Evolutionary conservation across 257 asterid genomes (phyloP).

Genomic region (Gentiana dahurica): DNA sequence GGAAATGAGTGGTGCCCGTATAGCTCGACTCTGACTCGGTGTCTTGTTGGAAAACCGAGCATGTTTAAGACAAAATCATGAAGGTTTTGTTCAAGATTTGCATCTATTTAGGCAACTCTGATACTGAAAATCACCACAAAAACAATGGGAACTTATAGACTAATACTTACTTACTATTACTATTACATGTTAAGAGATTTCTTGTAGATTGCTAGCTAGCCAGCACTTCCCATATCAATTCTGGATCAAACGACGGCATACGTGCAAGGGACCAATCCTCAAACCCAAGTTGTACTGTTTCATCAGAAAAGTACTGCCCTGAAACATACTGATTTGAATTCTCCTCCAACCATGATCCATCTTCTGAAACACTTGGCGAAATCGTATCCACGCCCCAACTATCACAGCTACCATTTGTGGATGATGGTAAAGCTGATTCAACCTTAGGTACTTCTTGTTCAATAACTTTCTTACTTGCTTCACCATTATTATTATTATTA

Average conservation of each 20-base stretch:
- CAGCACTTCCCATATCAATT: slow-evolving; percentile 87
- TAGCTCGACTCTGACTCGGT: no score
- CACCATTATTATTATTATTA: background rate
- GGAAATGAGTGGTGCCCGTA: no score
- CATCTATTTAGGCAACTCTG: no score
- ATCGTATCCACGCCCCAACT: slow-evolving; percentile 25
- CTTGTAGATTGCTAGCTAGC: slow-evolving; percentile 36
- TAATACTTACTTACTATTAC: no score
- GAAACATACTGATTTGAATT: slow-evolving; percentile 30
- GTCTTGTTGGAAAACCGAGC: no score
- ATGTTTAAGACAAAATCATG: no score
- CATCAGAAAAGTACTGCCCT: slow-evolving; percentile 23
- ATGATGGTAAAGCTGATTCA: slow-evolving; percentile 20
- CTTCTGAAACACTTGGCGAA: slow-evolving; percentile 41
- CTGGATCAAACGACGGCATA: slow-evolving; percentile 89
- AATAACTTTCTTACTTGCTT: background rate
- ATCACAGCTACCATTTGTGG: slow-evolving; percentile 15
- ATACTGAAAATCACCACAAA: no score
- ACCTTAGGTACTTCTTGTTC: slow-evolving; percentile 14
- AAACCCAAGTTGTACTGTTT: slow-evolving; percentile 23
- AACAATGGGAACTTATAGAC: no score
- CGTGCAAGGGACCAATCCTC: slow-evolving; percentile 68
- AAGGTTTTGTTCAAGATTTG: no score
- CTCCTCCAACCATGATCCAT: slow-evolving; percentile 39
- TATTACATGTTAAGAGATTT: no score